Conservation (phyloP, 2,329 filamentous ascomycete genomes). For the Amauroascus verrucosus region DNA sequence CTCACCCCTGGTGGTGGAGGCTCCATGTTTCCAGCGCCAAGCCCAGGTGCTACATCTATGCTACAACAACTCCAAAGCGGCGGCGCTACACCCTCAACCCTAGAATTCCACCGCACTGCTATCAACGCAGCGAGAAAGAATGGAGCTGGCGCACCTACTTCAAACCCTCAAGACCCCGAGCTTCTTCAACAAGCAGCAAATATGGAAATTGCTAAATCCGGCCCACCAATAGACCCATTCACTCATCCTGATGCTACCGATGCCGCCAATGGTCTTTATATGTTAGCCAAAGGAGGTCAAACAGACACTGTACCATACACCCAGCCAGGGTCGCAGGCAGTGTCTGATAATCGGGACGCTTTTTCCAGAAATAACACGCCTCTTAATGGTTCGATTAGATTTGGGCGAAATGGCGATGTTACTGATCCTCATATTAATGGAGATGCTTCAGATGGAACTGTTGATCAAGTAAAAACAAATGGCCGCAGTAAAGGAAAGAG, state of each 20-base stretch:
- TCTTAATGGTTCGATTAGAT: slow-evolving; percentile 28
- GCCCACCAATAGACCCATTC: slow-evolving; percentile 54
- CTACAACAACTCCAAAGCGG: slow-evolving; percentile 68
- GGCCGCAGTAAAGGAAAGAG: slow-evolving; percentile 62
- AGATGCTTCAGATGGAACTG: slow-evolving; percentile 62
- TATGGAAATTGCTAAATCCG: slow-evolving; percentile 41
- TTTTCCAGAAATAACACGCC: slow-evolving; percentile 29
- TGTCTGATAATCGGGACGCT: background rate
- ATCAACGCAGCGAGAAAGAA: slow-evolving; percentile 62
- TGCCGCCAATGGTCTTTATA: slow-evolving; percentile 85
- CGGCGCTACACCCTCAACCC: slow-evolving; percentile 75
- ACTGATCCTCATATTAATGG: slow-evolving; percentile 42
- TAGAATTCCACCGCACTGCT: slow-evolving; percentile 92
- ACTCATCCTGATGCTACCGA: slow-evolving; percentile 85
- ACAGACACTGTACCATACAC: slow-evolving; percentile 48
- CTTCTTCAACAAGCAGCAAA: slow-evolving; percentile 26
- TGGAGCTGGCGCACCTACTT: slow-evolving; percentile 33
- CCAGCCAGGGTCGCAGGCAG: slow-evolving; percentile 20
- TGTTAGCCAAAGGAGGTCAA: slow-evolving; percentile 62
- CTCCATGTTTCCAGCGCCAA: slow-evolving; percentile 92
- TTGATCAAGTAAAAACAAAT: slow-evolving; percentile 54
- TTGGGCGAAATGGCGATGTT: slow-evolving; percentile 46
- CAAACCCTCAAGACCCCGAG: slow-evolving; percentile 33
- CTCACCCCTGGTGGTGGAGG: slow-evolving; percentile 89
- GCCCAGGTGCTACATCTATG: slow-evolving; percentile 66